Percentiles rank a stretch among this genome's conserved stretches.
Conservation (phyloP, 352 stramenopile genomes). For the Phytophthora hibernalis region DNA sequence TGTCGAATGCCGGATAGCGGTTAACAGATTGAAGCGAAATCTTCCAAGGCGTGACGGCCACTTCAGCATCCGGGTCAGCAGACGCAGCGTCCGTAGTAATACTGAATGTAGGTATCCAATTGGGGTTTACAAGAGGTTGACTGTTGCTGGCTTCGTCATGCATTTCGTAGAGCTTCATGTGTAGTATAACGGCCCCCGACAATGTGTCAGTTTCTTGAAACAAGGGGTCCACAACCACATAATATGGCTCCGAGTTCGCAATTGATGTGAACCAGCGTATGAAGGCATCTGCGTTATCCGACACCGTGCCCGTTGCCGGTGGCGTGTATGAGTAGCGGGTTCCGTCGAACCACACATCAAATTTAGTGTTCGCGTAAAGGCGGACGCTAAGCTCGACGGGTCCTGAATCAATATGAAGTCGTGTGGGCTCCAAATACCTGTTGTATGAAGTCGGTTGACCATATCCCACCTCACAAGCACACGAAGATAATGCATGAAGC, state of each 20-base stretch:
- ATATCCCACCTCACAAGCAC: conserved; percentile 21
- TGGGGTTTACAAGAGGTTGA: conserved; percentile 20
- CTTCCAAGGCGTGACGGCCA: conserved; percentile 23
- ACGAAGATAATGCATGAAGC: conserved; percentile 8
- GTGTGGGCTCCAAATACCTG: conserved; percentile 13
- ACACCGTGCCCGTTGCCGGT: background rate
- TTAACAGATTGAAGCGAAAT: conserved; percentile 17
- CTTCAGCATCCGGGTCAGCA: conserved; percentile 7
- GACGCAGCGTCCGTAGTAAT: conserved; percentile 9
- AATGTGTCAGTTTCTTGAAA: conserved; percentile 1
- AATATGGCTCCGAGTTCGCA: conserved; percentile 7
- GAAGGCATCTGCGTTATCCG: conserved; percentile 4
- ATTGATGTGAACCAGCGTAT: conserved; percentile 16
- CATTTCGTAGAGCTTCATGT: conserved; percentile 2
- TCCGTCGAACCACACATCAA: conserved; percentile 20
- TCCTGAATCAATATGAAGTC: conserved; percentile 14
- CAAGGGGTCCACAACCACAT: conserved; percentile 1
- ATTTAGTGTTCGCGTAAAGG: conserved; percentile 12
- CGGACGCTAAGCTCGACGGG: conserved; percentile 15
- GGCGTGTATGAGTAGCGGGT: conserved; percentile 11
- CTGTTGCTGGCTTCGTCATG: conserved; percentile 5
- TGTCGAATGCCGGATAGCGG: conserved; percentile 25
- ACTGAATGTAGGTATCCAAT: conserved; percentile 25
- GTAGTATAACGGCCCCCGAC: conserved; percentile 4
- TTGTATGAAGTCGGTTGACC: background rate